Percentiles rank a stretch among this genome's conserved stretches.
Conservation (phyloP, 2,329 filamentous ascomycete genomes). For the Cladophialophora yegresii region DNA sequence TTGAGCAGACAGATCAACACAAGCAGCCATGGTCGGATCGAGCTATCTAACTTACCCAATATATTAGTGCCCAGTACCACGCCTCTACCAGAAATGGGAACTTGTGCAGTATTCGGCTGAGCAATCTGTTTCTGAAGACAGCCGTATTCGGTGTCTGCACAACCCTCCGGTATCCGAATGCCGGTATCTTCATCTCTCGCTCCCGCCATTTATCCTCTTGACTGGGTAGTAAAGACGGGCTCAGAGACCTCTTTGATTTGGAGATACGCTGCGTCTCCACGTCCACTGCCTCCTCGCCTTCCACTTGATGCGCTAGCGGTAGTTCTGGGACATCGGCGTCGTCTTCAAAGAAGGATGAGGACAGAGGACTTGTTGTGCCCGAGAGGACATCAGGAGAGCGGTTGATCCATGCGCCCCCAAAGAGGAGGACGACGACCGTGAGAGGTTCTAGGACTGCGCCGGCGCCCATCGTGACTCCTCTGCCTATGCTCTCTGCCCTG, state of each 20-base stretch:
- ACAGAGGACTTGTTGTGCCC: constrained; percentile 22
- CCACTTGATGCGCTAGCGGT: constrained; percentile 15
- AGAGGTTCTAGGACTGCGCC: constrained; percentile 64
- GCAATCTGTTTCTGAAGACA: constrained; percentile 60
- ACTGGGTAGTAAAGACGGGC: constrained; percentile 46
- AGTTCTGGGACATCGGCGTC: constrained; percentile 27
- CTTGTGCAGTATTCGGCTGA: constrained; percentile 65
- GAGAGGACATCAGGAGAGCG: constrained; percentile 47
- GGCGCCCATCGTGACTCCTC: constrained; percentile 50
- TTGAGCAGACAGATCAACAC: background rate
- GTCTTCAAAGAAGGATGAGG: constrained; percentile 15
- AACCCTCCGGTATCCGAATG: constrained; percentile 48
- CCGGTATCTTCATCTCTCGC: constrained; percentile 50
- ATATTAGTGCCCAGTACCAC: constrained; percentile 76
- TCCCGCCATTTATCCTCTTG: constrained; percentile 55
- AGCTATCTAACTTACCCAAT: constrained; percentile 65
- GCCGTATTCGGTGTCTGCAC: constrained; percentile 64
- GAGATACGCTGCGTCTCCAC: constrained; percentile 26
- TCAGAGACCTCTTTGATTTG: constrained; percentile 39
- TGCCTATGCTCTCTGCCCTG: background rate
- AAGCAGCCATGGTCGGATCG: background rate
- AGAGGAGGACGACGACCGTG: constrained; percentile 60
- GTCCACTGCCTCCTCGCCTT: constrained; percentile 20
- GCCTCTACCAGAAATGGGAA: constrained; percentile 73
- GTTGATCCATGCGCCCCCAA: constrained; percentile 65